These are phyloP conservation scores for Mycena sanguinolenta DNA, from an alignment of 768 basidiomycete genomes.

Conservation along the genomic window DNA sequence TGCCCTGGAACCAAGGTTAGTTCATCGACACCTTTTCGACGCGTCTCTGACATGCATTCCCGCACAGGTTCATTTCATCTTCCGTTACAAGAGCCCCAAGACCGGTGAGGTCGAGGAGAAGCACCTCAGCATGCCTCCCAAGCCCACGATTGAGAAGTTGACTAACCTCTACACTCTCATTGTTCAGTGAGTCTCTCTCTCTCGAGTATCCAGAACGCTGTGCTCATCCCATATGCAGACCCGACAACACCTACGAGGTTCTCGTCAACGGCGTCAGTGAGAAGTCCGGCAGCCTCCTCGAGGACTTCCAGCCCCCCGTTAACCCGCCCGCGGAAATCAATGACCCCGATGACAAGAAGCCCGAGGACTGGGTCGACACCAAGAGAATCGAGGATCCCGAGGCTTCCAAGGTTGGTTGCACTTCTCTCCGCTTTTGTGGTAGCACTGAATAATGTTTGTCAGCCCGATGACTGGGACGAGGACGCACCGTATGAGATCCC, in stretches of 20 bases:
- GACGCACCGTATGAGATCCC: constrained; percentile 92
- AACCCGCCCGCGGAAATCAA: constrained; percentile 96
- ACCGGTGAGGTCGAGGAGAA: constrained; percentile 97
- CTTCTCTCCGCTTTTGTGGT: neutral
- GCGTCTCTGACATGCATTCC: constrained; percentile 16
- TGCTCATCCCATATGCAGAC: constrained; percentile 58
- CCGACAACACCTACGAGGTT: constrained; percentile 95
- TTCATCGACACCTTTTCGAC: neutral
- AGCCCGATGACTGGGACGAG: constrained; percentile 99
- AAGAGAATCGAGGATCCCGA: constrained; percentile 88
- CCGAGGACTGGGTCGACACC: constrained; percentile 91
- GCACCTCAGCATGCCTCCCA: constrained; percentile 86
- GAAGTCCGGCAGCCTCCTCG: constrained; percentile 86
- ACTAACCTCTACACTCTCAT: constrained; percentile 96
- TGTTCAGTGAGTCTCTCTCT: constrained; percentile 82
- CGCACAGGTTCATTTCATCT: constrained; percentile 94
- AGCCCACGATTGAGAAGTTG: constrained; percentile 88
- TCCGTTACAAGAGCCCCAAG: constrained; percentile 96
- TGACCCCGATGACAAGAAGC: constrained; percentile 92
- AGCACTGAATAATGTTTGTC: constrained; percentile 14
- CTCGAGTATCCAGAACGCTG: neutral
- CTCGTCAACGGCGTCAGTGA: constrained; percentile 89
- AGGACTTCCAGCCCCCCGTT: constrained; percentile 93
- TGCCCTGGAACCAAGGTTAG: constrained; percentile 91
- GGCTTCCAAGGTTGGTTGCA: constrained; percentile 76